Evolutionary conservation across 768 basidiomycete genomes (phyloP).

Genomic region (Chalciporus piperatus): DNA sequence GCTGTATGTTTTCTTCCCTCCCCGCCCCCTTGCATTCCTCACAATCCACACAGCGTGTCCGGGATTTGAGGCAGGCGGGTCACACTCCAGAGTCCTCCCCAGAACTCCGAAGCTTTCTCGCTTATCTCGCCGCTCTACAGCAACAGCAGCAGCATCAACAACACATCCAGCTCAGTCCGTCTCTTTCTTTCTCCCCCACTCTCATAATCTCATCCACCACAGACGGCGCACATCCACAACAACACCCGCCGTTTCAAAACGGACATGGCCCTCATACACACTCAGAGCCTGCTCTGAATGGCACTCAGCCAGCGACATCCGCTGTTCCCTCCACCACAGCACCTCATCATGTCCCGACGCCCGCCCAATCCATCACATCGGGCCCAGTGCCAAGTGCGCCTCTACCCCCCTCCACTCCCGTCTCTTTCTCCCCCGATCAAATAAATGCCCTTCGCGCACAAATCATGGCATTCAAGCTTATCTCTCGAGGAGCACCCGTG

Average conservation of each 20-base stretch:
- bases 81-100: slow-evolving; percentile 42
- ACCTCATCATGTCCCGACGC: slow-evolving; percentile 32
- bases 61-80: slow-evolving; percentile 41
- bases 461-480: slow-evolving; percentile 76
- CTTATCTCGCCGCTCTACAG: slow-evolving; percentile 35
- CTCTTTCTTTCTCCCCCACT: background rate
- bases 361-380: slow-evolving; percentile 37
- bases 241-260: slow-evolving; percentile 40
- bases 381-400: slow-evolving; percentile 53
- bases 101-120: slow-evolving; percentile 42
- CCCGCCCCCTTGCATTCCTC: background rate
- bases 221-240: slow-evolving; percentile 26
- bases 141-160: slow-evolving; percentile 29
- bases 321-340: slow-evolving; percentile 31
- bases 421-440: slow-evolving; percentile 77
- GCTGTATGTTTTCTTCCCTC: background rate
- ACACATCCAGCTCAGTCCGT: slow-evolving; percentile 34
- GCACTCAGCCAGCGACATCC: slow-evolving; percentile 7
- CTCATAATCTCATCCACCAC: slow-evolving; percentile 23
- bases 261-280: slow-evolving; percentile 42
- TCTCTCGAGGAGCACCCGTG: slow-evolving; percentile 62
- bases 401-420: slow-evolving; percentile 62
- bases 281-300: slow-evolving; percentile 24
- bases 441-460: slow-evolving; percentile 75
- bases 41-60: slow-evolving; percentile 38